phyloP scores from a whole-genome alignment of 2,329 filamentous ascomycete species.

The Ceratocystis ficicola region DNA sequence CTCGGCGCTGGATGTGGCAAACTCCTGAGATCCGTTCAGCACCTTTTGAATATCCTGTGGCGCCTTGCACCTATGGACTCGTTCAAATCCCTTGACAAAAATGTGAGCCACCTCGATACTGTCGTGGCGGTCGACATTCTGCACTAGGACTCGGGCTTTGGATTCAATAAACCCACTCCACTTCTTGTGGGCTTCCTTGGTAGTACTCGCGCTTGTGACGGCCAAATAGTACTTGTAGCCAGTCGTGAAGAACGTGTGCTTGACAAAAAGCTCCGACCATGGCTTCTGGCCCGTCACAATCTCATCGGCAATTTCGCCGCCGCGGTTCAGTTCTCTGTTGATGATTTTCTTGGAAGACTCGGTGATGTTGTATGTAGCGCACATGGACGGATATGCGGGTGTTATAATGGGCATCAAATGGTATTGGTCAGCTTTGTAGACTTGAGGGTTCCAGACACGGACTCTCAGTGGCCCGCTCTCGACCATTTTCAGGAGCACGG shows the following conservation, averaged over 20 bases:
- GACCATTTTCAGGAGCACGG: constrained; percentile 79
- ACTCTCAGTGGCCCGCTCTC: constrained; percentile 71
- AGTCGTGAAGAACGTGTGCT: constrained; percentile 84
- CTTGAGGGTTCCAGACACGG: constrained; percentile 88
- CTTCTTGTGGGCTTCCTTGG: constrained; percentile 69
- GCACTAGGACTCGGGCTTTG: constrained; percentile 75
- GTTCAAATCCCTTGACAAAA: constrained; percentile 85
- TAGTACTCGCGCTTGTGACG: constrained; percentile 69
- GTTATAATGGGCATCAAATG: constrained; percentile 98
- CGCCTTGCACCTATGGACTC: constrained; percentile 57
- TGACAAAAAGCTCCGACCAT: constrained; percentile 81
- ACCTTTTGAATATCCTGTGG: constrained; percentile 42
- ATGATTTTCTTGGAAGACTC: constrained; percentile 76
- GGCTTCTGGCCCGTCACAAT: constrained; percentile 64
- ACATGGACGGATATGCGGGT: constrained; percentile 95
- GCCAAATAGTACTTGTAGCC: constrained; percentile 95
- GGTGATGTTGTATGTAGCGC: constrained; percentile 88
- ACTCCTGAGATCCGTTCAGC: constrained; percentile 41
- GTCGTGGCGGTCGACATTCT: constrained; percentile 65
- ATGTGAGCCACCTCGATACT: constrained; percentile 76
- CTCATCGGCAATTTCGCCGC: constrained; percentile 61
- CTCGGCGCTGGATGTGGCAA: constrained; percentile 29
- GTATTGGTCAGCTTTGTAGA: constrained; percentile 67
- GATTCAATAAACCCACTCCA: constrained; percentile 93
- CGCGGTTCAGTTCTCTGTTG: constrained; percentile 67